These are phyloP conservation scores for Talaromyces borbonicus DNA, from an alignment of 495 filamentous ascomycete species.

Conservation along the genomic window DNA sequence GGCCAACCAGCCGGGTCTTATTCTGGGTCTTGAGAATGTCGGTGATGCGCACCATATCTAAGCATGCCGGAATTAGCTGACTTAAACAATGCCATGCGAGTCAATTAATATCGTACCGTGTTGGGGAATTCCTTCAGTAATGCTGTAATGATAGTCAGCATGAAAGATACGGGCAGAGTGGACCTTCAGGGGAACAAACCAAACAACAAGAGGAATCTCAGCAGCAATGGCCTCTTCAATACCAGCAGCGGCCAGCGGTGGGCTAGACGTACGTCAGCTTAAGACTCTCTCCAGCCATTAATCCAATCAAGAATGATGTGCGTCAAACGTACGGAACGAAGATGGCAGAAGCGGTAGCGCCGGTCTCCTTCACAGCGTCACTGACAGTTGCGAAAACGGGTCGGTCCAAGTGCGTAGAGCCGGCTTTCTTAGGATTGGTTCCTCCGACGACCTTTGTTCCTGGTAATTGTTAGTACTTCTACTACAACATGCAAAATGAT, in stretches of 20 bases:
- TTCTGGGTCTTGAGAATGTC: conserved; percentile 94
- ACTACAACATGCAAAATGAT: conserved; percentile 14
- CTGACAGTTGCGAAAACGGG: conserved; percentile 87
- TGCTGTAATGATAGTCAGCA: conserved; percentile 37
- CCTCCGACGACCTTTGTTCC: conserved; percentile 96
- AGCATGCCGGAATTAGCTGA: conserved; percentile 8
- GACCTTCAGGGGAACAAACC: conserved; percentile 38
- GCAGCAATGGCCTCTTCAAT: conserved; percentile 95
- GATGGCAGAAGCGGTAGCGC: conserved; percentile 85
- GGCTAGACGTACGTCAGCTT: conserved; percentile 37
- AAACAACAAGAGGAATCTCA: conserved; percentile 87
- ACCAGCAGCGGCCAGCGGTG: conserved; percentile 81
- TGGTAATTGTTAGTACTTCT: conserved; percentile 41
- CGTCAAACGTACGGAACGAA: conserved; percentile 74
- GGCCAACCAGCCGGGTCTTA: conserved; percentile 93
- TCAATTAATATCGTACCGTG: conserved; percentile 55
- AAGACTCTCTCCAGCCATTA: too few relatives aligned
- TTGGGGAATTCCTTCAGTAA: conserved; percentile 97
- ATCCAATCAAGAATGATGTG: not conserved
- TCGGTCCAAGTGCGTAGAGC: conserved; percentile 74
- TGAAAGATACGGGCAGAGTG: conserved; percentile 1
- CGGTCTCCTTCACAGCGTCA: conserved; percentile 85
- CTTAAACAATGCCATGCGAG: not conserved
- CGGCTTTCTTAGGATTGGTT: conserved; percentile 98
- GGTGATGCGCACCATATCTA: conserved; percentile 99